Evolutionary conservation across 768 basidiomycete genomes (phyloP).

Genomic region (Stropharia rugosoannulata): DNA sequence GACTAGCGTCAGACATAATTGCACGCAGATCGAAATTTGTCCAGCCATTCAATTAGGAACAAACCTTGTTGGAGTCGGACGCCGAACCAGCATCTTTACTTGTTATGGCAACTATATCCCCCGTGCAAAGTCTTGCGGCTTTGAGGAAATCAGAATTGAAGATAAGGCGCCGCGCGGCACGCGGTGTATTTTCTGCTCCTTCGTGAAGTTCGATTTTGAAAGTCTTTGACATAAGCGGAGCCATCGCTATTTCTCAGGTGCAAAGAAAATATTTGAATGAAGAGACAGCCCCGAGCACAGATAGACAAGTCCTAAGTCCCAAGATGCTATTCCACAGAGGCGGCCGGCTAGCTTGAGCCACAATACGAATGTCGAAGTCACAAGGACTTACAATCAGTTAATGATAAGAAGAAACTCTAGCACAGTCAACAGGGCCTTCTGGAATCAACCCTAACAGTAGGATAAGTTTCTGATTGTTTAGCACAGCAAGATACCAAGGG

Average conservation of each 20-base stretch:
- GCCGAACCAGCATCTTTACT: slow-evolving; percentile 28
- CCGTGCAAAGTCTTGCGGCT: slow-evolving; percentile 59
- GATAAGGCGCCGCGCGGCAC: slow-evolving; percentile 61
- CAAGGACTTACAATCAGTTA: background rate
- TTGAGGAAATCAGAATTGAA: slow-evolving; percentile 65
- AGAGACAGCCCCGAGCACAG: background rate
- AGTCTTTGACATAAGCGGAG: slow-evolving; percentile 27
- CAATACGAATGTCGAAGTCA: slow-evolving; percentile 6
- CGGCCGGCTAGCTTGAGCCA: background rate
- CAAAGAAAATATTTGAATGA: background rate
- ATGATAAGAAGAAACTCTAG: slow-evolving; percentile 4
- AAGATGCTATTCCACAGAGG: background rate
- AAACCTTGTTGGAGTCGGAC: slow-evolving; percentile 24
- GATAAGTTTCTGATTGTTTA: too few relatives aligned
- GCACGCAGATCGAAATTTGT: background rate
- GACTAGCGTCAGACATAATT: slow-evolving; percentile 13
- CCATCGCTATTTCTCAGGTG: slow-evolving; percentile 9
- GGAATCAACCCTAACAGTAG: too few relatives aligned
- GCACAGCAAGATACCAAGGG: too few relatives aligned
- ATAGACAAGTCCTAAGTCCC: background rate
- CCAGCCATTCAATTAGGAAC: background rate
- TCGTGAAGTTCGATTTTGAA: slow-evolving; percentile 41
- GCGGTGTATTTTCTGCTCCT: slow-evolving; percentile 36
- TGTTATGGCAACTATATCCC: slow-evolving; percentile 64
- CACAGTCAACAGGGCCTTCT: too few relatives aligned